Base-by-base conservation (phyloP, 768 basidiomycete species). In the Podaxis mareebaensis region DNA sequence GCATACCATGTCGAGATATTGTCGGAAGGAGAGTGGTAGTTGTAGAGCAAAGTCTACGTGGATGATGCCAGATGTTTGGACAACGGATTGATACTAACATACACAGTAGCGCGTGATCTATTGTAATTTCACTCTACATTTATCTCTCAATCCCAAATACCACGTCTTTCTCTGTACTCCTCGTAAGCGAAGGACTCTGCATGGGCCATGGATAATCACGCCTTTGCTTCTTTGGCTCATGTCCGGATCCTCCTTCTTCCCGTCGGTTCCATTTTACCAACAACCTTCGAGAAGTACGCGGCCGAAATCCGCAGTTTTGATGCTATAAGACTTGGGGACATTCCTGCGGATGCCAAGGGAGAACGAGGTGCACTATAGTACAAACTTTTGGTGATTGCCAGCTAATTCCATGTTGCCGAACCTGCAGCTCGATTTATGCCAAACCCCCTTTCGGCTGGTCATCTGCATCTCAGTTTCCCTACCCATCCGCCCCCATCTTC, bases 161-260 rank as follows among this genome's bases (percentile, higher is more conserved):
- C 26, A 30, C 52, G 10, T 44, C 52, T 10, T n/a, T 22, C 5
- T 15, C 30, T 15, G n/a, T 53, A 39, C 3, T 46, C 24, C 49
- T 51, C 49, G 36, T 54, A 42, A 42, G 10, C 20, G 30, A n/a
- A 11, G 53, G 38, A 26, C 36, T 55, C 57, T 63, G 33, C 24
- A 49, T 44, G 52, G 52, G 60, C 68, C 68, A 93, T 93, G 90
- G 89, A 88, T 70, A 81, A 82, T 55, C 78, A 85, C 75, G 79
- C 86, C 13, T 95, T 93, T 70, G 90, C 88, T 24, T 91, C 92
- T 20, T 84, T 96, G 53, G 95, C 93, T 20, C 92, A 93, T 72
- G 80, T 98, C 61, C 88, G 85, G 63, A 84, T 99, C 53, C 84
- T 99, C 20, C 83, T 98, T 64, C 75, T 97, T 15, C 96, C 96